Base-by-base conservation (phyloP, 1,139 yeast genomes). In the Suhomyces coccinellae region DNA sequence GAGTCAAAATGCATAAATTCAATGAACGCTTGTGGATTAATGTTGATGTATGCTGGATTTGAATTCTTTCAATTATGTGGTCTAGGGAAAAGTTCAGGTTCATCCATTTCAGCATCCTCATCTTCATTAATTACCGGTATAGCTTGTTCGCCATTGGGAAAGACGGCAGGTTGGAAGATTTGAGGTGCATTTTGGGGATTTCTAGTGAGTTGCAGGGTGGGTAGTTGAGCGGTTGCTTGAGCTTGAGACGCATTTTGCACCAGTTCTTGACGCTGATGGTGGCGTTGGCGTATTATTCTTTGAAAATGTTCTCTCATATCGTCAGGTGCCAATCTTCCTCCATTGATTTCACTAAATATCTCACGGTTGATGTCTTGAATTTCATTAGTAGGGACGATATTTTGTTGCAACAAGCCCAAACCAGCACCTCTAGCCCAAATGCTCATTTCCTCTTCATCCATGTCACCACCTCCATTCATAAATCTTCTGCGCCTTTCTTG, bases 151-250 rank as follows among this genome's bases (percentile, higher is more conserved):
- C 61, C 69, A 48, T 56, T 61, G 2, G 71, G 71, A 47, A 73
- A 73, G 1, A 72, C 75, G 6, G 78, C 69, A 6, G 75, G 75
- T 47, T 73, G 78, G 27, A 57, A 55, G 12, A 73, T 69, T 38
- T 71, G 78, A 3, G 78, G 79, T 7, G 77, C 78, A 55, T 71
- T 67, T 24, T 50, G 55, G 12, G 49, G 52, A 22, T 49, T 49
- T 36, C 44, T 38, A 53, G 57, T 20, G 14, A 28, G 32, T 16
- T 32, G 44, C 13, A 45, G 50, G 13, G 41, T 36, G n/a, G 47
- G 41, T 24, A 43, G 38, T 33, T 40, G 46, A 43, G 44, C 30
- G 16, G 36, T 30, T 14, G 22, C 24, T n/a, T 40, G 42, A 13
- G 30, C 36, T 22, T 40, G 45, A 15, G 24, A 20, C 5, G 43